A percentile compares a stretch with the other conserved stretches of the same genome.
Conservation (phyloP, 2,329 filamentous ascomycete genomes). For the Aspergillus sp. region DNA sequence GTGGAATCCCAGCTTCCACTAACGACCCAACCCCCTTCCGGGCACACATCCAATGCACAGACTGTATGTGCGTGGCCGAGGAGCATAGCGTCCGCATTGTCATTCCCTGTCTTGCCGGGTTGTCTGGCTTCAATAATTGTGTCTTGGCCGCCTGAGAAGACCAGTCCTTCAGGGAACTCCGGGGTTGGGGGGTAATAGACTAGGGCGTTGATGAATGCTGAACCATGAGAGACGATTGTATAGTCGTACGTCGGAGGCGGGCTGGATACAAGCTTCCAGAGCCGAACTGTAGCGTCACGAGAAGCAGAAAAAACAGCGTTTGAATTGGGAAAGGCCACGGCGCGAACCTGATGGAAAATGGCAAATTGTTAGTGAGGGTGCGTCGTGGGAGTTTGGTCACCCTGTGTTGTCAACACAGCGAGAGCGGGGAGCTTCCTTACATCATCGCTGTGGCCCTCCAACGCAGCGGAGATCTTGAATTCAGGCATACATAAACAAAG, state of each 20-base stretch:
- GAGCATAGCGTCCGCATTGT: constrained; percentile 81
- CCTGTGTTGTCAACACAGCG: constrained; percentile 15
- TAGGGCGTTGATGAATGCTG: constrained; percentile 84
- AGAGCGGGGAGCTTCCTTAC: constrained; percentile 54
- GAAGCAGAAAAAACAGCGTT: constrained; percentile 80
- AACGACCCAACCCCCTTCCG: constrained; percentile 71
- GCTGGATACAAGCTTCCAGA: constrained; percentile 71
- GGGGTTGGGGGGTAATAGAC: constrained; percentile 70
- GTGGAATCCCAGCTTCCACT: constrained; percentile 94
- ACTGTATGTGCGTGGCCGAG: constrained; percentile 86
- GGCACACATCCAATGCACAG: constrained; percentile 77
- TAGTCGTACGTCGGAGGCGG: constrained; percentile 72
- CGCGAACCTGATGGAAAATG: constrained; percentile 68
- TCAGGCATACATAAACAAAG: constrained; percentile 61
- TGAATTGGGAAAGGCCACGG: constrained; percentile 73
- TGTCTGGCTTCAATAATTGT: constrained; percentile 87
- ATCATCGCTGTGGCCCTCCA: constrained; percentile 89
- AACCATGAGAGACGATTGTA: constrained; percentile 74
- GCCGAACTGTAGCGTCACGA: constrained; percentile 82
- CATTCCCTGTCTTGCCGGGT: constrained; percentile 63
- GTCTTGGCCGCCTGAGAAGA: constrained; percentile 87
- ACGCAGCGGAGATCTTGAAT: constrained; percentile 89
- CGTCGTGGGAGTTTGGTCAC: constrained; percentile 2
- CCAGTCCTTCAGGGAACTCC: constrained; percentile 72
- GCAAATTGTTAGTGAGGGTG: constrained; percentile 59